Evolutionary conservation across 805 yeast genomes (phyloP), one percentile per base, ranked within the genome.

Genomic region (Suhomyces prunicola): DNA sequence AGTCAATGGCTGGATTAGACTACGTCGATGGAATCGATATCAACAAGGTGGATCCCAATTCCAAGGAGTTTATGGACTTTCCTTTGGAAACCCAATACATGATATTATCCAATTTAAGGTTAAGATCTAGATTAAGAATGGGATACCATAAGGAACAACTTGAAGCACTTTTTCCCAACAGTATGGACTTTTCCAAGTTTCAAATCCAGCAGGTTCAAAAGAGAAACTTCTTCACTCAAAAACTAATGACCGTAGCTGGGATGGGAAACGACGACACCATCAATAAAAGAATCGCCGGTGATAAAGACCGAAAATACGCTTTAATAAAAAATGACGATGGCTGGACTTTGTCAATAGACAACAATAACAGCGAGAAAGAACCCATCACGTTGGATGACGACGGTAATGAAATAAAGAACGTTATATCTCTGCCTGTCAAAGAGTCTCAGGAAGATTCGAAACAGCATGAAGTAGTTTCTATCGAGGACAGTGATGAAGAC

Each of bases 171-270:
- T 94, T 93, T 61, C 96, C 97, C 0, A 78, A 88, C 61, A 83
- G 92, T 50, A 79, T 89, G 82, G 97, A 91, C 55, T 94, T 94
- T 62, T 91, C 97, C 15, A 86, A 81, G 60, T 94, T 94, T 67
- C 99, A 94, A 67, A 89, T 94, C 55, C 85, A 88, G 60, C 88
- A 93, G 82, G 98, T 94, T 0, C 88, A 90, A 59, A 90, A 90
- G 66, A 78, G 99, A 56, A 94, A 94, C 67, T 91, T 82, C 64
- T 85, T 87, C 59, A 93, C 99, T 0, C 98, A 94, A 69, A 80
- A 83, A 57, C 74, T 94, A 39, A 86, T 94, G 89, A 85, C 85
- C 57, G 83, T 87, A 0, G 81, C 89, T 7, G 98, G 97, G 0
- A 78, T 89, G 84, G 88, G 86, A 36, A 83, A 76, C 42, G 81